phyloP scores from a whole-genome alignment of 805 yeast genomes.

The Candida caryicola region DNA sequence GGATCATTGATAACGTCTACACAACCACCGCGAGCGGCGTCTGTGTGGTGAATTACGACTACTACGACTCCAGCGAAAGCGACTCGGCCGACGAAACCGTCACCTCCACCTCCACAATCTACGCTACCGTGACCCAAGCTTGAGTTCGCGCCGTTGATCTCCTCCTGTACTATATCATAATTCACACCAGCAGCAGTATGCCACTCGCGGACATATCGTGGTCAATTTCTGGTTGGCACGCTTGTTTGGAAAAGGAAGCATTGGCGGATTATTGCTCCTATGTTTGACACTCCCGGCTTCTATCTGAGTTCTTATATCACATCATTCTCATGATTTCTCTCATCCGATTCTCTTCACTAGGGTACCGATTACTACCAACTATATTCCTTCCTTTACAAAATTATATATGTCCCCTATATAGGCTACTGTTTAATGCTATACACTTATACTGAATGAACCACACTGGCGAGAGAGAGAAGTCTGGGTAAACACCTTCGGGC shows the following conservation, averaged over 20 bases:
- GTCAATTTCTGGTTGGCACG: conserved; percentile 1
- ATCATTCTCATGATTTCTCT: conserved; percentile 1
- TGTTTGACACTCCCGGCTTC: not conserved
- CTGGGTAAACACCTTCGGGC: too few species aligned
- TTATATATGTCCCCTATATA: not conserved
- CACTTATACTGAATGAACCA: not conserved
- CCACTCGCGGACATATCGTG: not conserved
- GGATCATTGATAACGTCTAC: conserved; percentile 33
- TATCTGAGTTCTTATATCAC: not conserved
- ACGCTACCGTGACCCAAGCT: conserved; percentile 31
- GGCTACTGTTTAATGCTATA: not conserved
- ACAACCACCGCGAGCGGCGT: conserved; percentile 31
- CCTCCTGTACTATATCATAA: not conserved
- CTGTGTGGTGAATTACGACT: conserved; percentile 37
- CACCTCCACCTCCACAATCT: conserved; percentile 37
- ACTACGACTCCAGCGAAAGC: conserved; percentile 21
- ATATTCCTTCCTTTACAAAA: not conserved
- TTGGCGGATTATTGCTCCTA: not conserved
- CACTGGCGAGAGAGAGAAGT: too few species aligned
- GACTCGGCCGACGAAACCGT: conserved; percentile 28
- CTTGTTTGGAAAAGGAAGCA: not conserved
- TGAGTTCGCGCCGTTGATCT: conserved; percentile 1
- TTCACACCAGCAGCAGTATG: not conserved
- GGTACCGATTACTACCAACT: conserved; percentile 1
- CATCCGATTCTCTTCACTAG: conserved; percentile 5